Conservation (phyloP, 2,329 filamentous ascomycete species). For the Sclerotinia glacialis region DNA sequence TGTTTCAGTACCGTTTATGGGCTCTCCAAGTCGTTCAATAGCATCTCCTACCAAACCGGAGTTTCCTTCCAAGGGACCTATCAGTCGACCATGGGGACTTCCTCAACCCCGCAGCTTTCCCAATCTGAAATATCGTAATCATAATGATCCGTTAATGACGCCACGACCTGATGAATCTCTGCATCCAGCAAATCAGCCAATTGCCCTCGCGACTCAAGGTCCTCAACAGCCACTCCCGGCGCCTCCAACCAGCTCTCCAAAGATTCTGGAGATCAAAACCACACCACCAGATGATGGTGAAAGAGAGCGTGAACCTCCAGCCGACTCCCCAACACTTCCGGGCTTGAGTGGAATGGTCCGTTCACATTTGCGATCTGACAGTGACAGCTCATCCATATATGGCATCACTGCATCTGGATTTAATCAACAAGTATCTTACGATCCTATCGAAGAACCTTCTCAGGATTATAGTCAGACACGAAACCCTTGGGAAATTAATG, state of each 20-base stretch:
- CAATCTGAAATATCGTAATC: conserved; percentile 31
- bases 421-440: conserved; percentile 43
- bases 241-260: conserved; percentile 3
- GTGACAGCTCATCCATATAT: conserved; percentile 78
- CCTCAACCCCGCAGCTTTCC: conserved; percentile 29
- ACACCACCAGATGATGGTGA: conserved; percentile 14
- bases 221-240: conserved; percentile 13
- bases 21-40: conserved; percentile 30
- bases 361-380: conserved; percentile 78
- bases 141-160: conserved; percentile 30
- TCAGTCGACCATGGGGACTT: conserved; percentile 18
- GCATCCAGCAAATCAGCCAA: conserved; percentile 33
- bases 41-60: conserved; percentile 24
- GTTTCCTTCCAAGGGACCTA: conserved; percentile 13
- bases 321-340: conserved; percentile 74
- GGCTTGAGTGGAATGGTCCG: conserved; percentile 80
- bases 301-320: conserved; percentile 23
- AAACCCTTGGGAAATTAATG: conserved; percentile 47
- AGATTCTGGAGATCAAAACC: conserved; percentile 13
- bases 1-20: conserved; percentile 32
- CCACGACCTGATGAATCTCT: conserved; percentile 37
- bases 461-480: conserved; percentile 41
- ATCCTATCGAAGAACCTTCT: conserved; percentile 36
- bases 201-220: neutral
- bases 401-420: conserved; percentile 48